These are phyloP conservation scores for Saccharomycopsis babjevae DNA, from an alignment of 805 yeast genomes.

Conservation along the genomic window DNA sequence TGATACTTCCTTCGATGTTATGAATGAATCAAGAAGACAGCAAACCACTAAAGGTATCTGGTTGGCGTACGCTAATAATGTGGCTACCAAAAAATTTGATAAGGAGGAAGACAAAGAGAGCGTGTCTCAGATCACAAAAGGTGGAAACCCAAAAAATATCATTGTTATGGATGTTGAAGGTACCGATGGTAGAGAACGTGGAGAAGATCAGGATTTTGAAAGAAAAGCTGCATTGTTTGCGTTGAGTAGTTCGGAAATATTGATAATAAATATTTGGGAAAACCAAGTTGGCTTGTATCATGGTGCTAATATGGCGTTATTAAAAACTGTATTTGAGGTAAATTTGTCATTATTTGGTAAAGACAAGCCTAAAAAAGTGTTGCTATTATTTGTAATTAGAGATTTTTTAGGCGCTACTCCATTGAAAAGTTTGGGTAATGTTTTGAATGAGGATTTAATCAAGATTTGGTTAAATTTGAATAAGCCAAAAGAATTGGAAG, in stretches of 20 bases:
- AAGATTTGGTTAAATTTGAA: slow-evolving; percentile 70
- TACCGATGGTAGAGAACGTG: slow-evolving; percentile 90
- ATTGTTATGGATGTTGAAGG: slow-evolving; percentile 97
- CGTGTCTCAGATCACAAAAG: background rate
- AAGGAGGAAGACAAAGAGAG: slow-evolving; percentile 10
- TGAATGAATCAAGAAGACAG: slow-evolving; percentile 78
- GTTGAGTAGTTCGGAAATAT: slow-evolving; percentile 77
- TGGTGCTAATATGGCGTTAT: slow-evolving; percentile 93
- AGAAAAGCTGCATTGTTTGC: slow-evolving; percentile 95
- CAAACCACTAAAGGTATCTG: slow-evolving; percentile 88
- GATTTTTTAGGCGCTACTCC: slow-evolving; percentile 90
- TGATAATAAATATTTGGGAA: slow-evolving; percentile 94
- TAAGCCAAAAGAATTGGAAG: slow-evolving; percentile 58
- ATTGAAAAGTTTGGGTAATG: slow-evolving; percentile 52
- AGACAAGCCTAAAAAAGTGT: slow-evolving; percentile 46
- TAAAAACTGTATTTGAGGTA: slow-evolving; percentile 94
- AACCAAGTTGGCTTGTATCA: slow-evolving; percentile 94
- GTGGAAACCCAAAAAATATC: slow-evolving; percentile 26
- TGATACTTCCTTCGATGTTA: slow-evolving; percentile 82
- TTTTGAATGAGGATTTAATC: slow-evolving; percentile 59
- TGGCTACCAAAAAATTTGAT: slow-evolving; percentile 22
- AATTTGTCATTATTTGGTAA: slow-evolving; percentile 76
- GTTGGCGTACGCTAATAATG: slow-evolving; percentile 48
- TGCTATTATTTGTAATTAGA: slow-evolving; percentile 78
- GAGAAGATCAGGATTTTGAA: slow-evolving; percentile 97